Conservation (phyloP, 352 stramenopile species). For the Pythium volutum region DNA sequence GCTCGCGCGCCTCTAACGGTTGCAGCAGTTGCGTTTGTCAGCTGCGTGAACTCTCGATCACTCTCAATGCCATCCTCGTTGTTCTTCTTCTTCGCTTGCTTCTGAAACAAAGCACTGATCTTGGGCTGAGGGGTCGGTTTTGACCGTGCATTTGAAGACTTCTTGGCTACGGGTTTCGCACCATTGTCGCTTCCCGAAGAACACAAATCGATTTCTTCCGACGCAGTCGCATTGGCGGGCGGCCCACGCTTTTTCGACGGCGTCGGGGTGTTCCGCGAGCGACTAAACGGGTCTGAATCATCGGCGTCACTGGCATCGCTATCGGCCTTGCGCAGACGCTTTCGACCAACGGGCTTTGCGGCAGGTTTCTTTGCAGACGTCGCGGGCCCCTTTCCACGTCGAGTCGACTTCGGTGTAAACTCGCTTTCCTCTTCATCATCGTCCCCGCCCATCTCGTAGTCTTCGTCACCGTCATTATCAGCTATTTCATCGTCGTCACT, state of each 20-base stretch:
- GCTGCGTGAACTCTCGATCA: slow-evolving; percentile 61
- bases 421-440: slow-evolving; percentile 49
- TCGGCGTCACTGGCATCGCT: slow-evolving; percentile 17
- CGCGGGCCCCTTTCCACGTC: slow-evolving; percentile 16
- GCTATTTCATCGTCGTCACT: slow-evolving; percentile 45
- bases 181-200: slow-evolving; percentile 29
- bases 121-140: slow-evolving; percentile 46
- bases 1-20: slow-evolving; percentile 3
- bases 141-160: slow-evolving; percentile 25
- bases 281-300: slow-evolving; percentile 2
- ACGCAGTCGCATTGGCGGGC: slow-evolving; percentile 16
- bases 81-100: slow-evolving; percentile 3
- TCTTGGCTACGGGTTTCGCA: background rate
- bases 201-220: slow-evolving; percentile 35
- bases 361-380: slow-evolving; percentile 1
- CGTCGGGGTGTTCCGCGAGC: background rate
- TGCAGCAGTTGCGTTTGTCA: slow-evolving; percentile 25
- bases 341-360: slow-evolving; percentile 8
- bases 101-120: slow-evolving; percentile 56
- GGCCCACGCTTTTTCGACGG: slow-evolving; percentile 18
- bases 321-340: slow-evolving; percentile 20
- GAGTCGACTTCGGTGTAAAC: slow-evolving; percentile 16
- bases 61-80: slow-evolving; percentile 66
- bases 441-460: slow-evolving; percentile 49
- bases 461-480: slow-evolving; percentile 62